These are phyloP conservation scores for Syncephalastrum monosporum DNA, from an alignment of 371 early-diverging fungal species.

Conservation along the genomic window DNA sequence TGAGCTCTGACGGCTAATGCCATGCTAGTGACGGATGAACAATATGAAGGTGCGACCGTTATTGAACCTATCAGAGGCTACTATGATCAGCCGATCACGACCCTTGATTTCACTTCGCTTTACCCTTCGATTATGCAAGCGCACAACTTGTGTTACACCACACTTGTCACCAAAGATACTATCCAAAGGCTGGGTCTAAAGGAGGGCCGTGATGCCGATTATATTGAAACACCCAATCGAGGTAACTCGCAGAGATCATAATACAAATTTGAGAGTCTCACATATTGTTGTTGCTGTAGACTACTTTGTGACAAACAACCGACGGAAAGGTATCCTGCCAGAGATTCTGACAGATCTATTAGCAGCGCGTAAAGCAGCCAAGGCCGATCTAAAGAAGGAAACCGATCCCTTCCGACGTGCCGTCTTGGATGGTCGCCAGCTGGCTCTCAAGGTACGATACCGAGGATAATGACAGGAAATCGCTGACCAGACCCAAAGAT, in stretches of 20 bases:
- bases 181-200: slow-evolving; percentile 63
- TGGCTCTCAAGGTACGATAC: slow-evolving; percentile 87
- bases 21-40: slow-evolving; percentile 70
- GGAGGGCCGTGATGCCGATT: slow-evolving; percentile 74
- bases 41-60: slow-evolving; percentile 98
- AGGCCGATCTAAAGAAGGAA: slow-evolving; percentile 91
- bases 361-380: slow-evolving; percentile 95
- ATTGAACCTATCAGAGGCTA: slow-evolving; percentile 98
- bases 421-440: slow-evolving; percentile 97
- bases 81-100: slow-evolving; percentile 96
- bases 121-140: slow-evolving; percentile 99
- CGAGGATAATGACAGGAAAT: not conserved
- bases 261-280: not conserved
- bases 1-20: not conserved
- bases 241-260: slow-evolving; percentile 35
- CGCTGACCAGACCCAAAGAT: slow-evolving; percentile 50
- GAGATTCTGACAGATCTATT: slow-evolving; percentile 92
- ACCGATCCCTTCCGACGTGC: slow-evolving; percentile 92
- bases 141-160: slow-evolving; percentile 99
- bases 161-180: slow-evolving; percentile 66
- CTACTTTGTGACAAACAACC: slow-evolving; percentile 74
- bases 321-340: slow-evolving; percentile 92
- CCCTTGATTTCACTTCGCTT: slow-evolving; percentile 98
- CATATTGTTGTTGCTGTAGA: slow-evolving; percentile 41
- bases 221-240: slow-evolving; percentile 86